Conservation (phyloP, 2,329 filamentous ascomycete species). For the Xylariales sp. region DNA sequence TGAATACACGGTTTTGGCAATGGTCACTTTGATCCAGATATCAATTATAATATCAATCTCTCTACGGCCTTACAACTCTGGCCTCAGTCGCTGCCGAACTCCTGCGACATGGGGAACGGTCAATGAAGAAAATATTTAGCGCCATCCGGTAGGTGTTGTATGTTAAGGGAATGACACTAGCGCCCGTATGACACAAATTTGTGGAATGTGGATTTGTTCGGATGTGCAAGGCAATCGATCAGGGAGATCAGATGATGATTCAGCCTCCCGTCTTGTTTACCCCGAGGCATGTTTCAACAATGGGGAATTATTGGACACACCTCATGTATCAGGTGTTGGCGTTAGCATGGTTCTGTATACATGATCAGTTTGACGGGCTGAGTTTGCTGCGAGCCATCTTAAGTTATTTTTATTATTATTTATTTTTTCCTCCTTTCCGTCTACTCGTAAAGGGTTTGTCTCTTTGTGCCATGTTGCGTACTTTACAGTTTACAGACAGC, state of each 20-base stretch:
- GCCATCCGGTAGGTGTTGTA: not conserved
- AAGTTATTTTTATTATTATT: not conserved
- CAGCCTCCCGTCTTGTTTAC: conserved; percentile 6
- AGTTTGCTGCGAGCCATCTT: not conserved
- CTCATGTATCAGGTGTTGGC: conserved; percentile 7
- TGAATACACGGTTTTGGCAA: not conserved
- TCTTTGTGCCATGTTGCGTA: not conserved
- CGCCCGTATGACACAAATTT: not conserved
- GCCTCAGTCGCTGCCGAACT: not conserved
- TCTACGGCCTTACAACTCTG: not conserved
- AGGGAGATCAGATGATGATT: conserved; percentile 25
- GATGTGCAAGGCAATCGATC: conserved; percentile 27
- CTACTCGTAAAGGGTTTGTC: not conserved
- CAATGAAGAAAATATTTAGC: not conserved
- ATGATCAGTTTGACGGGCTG: not conserved
- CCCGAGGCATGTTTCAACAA: conserved; percentile 26
- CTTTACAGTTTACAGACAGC: not conserved
- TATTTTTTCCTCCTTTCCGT: not conserved
- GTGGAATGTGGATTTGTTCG: conserved; percentile 24
- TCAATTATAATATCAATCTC: not conserved
- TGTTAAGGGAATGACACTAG: not conserved
- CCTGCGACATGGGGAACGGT: not conserved
- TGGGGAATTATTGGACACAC: conserved; percentile 6
- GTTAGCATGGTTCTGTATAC: not conserved
- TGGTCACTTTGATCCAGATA: not conserved